Evolutionary conservation across 225 moss, liverwort and hornwort species (phyloP), one percentile per base, ranked within the genome.

Genomic region (Bryoerythrophyllum caledonicum): DNA sequence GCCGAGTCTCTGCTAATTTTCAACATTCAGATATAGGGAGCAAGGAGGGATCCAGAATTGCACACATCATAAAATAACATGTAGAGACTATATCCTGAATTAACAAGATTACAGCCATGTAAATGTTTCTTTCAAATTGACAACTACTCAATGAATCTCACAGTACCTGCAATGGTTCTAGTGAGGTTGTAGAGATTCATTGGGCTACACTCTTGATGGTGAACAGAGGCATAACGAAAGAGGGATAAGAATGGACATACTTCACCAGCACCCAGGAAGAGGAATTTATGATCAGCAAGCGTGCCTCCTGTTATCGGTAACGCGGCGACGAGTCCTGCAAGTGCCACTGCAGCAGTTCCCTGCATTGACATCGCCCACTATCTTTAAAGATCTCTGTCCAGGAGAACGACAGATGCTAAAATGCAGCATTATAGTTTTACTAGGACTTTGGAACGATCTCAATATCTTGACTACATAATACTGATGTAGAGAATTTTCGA

Each of bases 241-340:
- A 74, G 70, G 60, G 60, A 74, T 38, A 41, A 60, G 60, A 74
- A 64, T 44, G 40, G 25, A 75, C 83, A 48, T 91, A 93, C 95
- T 84, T 95, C 95, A 78, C 95, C 91, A 78, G 95, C 95, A 85
- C 95, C 95, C 76, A 91, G 79, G 54, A 95, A 95, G 38, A 95
- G 87, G 66, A 85, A 88, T 53, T 82, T 91, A 65, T 93, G 95
- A 79, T 95, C 93, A 65, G 91, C 86, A 48, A 95, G 91, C 41
- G 85, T 87, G 76, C 91, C 91, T 41, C 93, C 91, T 12, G 90
- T 95, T 46, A 95, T 78, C 28, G 95, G 93, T 70, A 95, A 77
- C 46, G 91, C 86, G 3, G 88, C 91, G 65, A 90, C 79, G 68
- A 95, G 71, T 60, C 95, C 93, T 74, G 91, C 87, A 76, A 95